Conservation (phyloP, 73 alveolate genomes). For the Paramecium bursaria region DNA sequence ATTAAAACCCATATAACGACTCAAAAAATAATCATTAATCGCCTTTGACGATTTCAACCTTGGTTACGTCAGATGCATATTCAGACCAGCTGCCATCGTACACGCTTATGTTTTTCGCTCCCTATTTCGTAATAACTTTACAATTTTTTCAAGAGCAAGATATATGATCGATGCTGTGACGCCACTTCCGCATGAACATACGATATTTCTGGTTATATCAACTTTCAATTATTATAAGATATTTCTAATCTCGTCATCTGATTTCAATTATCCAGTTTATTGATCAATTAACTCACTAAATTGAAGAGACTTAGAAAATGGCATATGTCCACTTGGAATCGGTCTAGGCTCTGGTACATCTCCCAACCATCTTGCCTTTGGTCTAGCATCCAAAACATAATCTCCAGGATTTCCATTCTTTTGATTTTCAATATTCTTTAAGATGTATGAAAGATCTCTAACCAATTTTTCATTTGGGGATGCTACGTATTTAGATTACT, state of each 20-base stretch:
- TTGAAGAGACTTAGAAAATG: slow-evolving; percentile 56
- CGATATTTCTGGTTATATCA: slow-evolving; percentile 36
- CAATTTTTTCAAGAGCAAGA: slow-evolving; percentile 55
- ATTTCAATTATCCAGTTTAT: slow-evolving; percentile 66
- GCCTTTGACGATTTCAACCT: slow-evolving; percentile 13
- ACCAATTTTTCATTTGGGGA: slow-evolving; percentile 1
- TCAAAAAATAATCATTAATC: too few species aligned
- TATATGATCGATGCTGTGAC: slow-evolving; percentile 67
- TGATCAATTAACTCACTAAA: slow-evolving; percentile 57
- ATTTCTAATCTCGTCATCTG: slow-evolving; percentile 59
- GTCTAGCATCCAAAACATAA: slow-evolving; percentile 75
- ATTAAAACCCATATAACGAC: too few species aligned
- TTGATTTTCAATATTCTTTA: slow-evolving; percentile 45
- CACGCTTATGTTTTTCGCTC: slow-evolving; percentile 40
- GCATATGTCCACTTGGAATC: slow-evolving; percentile 69
- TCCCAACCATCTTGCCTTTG: slow-evolving; percentile 65
- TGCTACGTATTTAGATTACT: slow-evolving; percentile 4
- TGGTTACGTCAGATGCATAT: slow-evolving; percentile 62
- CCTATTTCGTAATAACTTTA: too few species aligned
- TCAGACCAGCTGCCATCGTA: slow-evolving; percentile 80
- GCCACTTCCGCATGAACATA: slow-evolving; percentile 72
- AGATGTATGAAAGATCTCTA: background rate
- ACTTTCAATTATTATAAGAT: slow-evolving; percentile 36
- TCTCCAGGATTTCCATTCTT: slow-evolving; percentile 17
- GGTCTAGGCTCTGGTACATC: slow-evolving; percentile 75